Evolutionary conservation across 495 filamentous ascomycete genomes (phyloP).

Genomic region (Letharia columbiana): DNA sequence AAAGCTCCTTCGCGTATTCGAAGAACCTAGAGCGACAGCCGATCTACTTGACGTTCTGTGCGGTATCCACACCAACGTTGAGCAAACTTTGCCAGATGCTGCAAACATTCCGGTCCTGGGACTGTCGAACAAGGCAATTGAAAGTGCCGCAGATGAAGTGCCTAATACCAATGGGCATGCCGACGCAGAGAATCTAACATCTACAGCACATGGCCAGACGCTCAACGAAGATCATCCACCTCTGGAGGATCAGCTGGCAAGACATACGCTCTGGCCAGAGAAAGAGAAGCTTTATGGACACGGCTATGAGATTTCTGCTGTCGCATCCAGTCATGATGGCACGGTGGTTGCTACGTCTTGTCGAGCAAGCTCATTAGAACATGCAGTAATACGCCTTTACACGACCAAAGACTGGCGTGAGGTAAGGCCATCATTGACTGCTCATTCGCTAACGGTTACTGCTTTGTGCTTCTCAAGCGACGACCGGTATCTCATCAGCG

Average conservation of each 20-base stretch:
- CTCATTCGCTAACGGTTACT: slow-evolving; percentile 79
- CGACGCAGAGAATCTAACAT: slow-evolving; percentile 25
- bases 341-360: slow-evolving; percentile 82
- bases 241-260: slow-evolving; percentile 77
- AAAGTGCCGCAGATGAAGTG: slow-evolving; percentile 48
- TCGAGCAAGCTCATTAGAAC: slow-evolving; percentile 82
- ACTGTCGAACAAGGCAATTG: slow-evolving; percentile 88
- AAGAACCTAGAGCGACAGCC: slow-evolving; percentile 78
- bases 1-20: slow-evolving; percentile 91
- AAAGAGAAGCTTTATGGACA: slow-evolving; percentile 96
- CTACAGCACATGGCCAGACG: slow-evolving; percentile 24
- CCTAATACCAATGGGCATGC: slow-evolving; percentile 22
- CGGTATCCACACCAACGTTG: slow-evolving; percentile 40
- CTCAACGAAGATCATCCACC: slow-evolving; percentile 59
- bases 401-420: slow-evolving; percentile 81
- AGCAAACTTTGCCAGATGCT: slow-evolving; percentile 62
- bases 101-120: slow-evolving; percentile 92
- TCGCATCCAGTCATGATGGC: slow-evolving; percentile 70
- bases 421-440: slow-evolving; percentile 67
- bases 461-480: slow-evolving; percentile 67
- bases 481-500: slow-evolving; percentile 69
- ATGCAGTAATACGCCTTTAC: slow-evolving; percentile 88
- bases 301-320: slow-evolving; percentile 92
- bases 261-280: slow-evolving; percentile 92
- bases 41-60: slow-evolving; percentile 60